These are phyloP conservation scores for Aspergillus costaricaensis DNA, from an alignment of 2,329 filamentous ascomycete genomes.

Conservation along the genomic window DNA sequence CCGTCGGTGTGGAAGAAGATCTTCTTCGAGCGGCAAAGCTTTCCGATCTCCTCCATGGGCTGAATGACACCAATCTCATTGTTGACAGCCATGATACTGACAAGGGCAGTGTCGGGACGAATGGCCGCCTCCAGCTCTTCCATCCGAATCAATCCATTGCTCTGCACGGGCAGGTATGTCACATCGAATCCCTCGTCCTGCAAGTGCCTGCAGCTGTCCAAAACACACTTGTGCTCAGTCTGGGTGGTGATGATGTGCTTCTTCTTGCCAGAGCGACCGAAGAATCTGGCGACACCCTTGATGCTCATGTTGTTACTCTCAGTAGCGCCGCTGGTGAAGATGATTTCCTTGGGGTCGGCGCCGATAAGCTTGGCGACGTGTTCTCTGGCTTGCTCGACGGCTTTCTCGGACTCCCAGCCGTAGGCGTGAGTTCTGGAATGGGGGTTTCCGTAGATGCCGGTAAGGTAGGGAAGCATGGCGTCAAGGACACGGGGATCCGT, in stretches of 20 bases:
- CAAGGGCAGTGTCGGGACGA: conserved; percentile 83
- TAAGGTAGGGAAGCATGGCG: conserved; percentile 93
- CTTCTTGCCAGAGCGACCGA: conserved; percentile 91
- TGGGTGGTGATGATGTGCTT: conserved; percentile 97
- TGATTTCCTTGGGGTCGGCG: conserved; percentile 95
- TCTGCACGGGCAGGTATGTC: conserved; percentile 92
- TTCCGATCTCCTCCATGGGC: conserved; percentile 89
- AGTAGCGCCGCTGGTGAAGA: conserved; percentile 96
- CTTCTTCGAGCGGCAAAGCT: conserved; percentile 86
- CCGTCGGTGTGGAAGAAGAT: conserved; percentile 98
- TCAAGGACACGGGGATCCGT: conserved; percentile 93
- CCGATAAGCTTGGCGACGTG: conserved; percentile 86
- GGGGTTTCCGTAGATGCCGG: conserved; percentile 92
- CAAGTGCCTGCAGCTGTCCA: conserved; percentile 94
- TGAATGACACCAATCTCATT: conserved; percentile 99
- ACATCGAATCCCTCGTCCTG: conserved; percentile 96
- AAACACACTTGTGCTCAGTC: conserved; percentile 98
- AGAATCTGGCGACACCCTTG: conserved; percentile 96
- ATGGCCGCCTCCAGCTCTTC: conserved; percentile 85
- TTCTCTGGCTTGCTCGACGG: conserved; percentile 80
- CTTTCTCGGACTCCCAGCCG: conserved; percentile 97
- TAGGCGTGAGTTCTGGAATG: conserved; percentile 97
- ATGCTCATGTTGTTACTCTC: conserved; percentile 99
- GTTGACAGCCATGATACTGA: conserved; percentile 99
- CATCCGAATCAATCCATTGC: conserved; percentile 81